Percentiles rank a stretch among this genome's conserved stretches.
Conservation (phyloP, 2,329 filamentous ascomycete species). For the Sporothrix pseudoabietina region DNA sequence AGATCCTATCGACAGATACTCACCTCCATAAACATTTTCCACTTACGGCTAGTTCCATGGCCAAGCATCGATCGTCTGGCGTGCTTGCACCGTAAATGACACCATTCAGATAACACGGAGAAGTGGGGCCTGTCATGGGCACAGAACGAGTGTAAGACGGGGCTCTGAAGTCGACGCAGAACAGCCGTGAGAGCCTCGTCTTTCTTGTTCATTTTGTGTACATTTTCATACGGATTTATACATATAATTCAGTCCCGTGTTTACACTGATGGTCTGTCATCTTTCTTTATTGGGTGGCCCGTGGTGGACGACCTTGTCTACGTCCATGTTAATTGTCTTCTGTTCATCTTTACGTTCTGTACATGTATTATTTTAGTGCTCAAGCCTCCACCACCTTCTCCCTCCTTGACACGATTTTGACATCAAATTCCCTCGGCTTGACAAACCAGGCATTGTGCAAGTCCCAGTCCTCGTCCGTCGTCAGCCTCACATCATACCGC, state of each 20-base stretch:
- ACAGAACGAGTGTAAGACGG: too few species aligned
- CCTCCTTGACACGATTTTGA: slow-evolving; percentile 33
- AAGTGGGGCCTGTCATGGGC: background rate
- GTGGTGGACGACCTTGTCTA: background rate
- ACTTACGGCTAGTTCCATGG: background rate
- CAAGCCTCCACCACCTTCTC: background rate
- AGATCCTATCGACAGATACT: too few species aligned
- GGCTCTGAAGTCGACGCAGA: too few species aligned
- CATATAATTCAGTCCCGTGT: too few species aligned
- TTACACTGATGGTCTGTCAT: too few species aligned
- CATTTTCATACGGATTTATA: too few species aligned
- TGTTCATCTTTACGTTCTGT: background rate
- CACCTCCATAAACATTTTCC: background rate
- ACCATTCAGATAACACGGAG: slow-evolving; percentile 14
- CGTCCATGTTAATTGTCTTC: background rate
- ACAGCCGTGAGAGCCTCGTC: too few species aligned
- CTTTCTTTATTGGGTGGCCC: too few species aligned
- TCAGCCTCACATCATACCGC: slow-evolving; percentile 42
- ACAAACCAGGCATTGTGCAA: slow-evolving; percentile 49
- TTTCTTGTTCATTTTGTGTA: too few species aligned
- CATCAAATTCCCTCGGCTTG: slow-evolving; percentile 46
- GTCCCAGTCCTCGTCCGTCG: slow-evolving; percentile 38
- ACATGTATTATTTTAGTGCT: background rate
- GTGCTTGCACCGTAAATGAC: slow-evolving; percentile 15
- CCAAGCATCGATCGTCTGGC: background rate